Evolutionary conservation across 805 yeast genomes (phyloP), one percentile per base, ranked within the genome.

Genomic region (Saccharomycopsis lassenensis): DNA sequence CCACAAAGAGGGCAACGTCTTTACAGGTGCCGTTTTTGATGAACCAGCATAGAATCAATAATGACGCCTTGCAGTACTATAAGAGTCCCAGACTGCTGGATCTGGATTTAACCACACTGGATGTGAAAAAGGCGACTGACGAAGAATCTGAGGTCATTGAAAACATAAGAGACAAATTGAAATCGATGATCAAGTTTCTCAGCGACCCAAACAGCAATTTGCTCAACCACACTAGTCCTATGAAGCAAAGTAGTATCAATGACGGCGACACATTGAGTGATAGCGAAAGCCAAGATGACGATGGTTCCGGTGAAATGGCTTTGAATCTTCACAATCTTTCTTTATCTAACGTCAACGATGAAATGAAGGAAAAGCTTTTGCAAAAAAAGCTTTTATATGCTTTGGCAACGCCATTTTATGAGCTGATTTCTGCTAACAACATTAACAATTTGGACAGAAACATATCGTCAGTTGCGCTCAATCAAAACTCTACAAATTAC

Each of bases 361-460:
- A 55, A 19, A 43, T 60, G 14, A 66, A 68, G 43, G 62, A 63
- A 18, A 59, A 61, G 26, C 44, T 56, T 7, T 50, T 73, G 17
- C 63, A 65, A 41, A 61, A 63, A 2, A 67, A 64, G 46, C 53
- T 77, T 4, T 50, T 77, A 10, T 69, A 73, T 51, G 82, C 84
- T 1, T 61, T 77, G 38, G 78, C 86, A 1, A 73, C 79, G 1
- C 84, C 84, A 5, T 74, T 77, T 56, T 46, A 56, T 27, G 56
- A 52, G 23, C 43, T 57, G 7, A 35, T 36, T 8, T 34, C 40
- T 7, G 28, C 46, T 11, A 28, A 36, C 3, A 39, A 39, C 18
- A 40, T 26, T 8, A 22, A 15, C 14, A 42, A 32, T 21, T 17
- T 40, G 12, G 36, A 33, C 29, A 28, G 29, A 17, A 33, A 33